Percentiles rank a stretch among this genome's conserved stretches.
Evolutionary conservation across 345 rosid genomes (phyloP).

Genomic region (Cochlearia excelsa): DNA sequence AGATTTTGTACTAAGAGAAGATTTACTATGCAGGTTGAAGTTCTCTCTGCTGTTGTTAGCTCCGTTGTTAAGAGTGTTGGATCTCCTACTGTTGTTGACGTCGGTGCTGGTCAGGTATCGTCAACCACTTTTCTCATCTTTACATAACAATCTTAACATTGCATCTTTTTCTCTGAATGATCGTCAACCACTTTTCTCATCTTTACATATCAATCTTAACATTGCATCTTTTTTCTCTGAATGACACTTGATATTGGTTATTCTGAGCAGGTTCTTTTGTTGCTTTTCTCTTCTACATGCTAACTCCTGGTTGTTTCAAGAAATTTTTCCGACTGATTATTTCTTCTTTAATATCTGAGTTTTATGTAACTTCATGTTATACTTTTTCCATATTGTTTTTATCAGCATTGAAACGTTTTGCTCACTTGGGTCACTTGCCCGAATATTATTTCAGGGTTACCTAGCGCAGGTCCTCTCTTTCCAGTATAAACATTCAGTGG

Average conservation of each 20-base stretch:
- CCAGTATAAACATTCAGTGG: constrained; percentile 69
- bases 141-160: constrained; percentile 9
- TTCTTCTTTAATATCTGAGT: constrained; percentile 4
- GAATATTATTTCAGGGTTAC: constrained; percentile 58
- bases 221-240: not conserved
- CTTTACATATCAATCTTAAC: not conserved
- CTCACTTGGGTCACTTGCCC: constrained; percentile 24
- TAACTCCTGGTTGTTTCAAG: not conserved
- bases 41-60: constrained; percentile 75
- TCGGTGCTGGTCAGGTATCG: constrained; percentile 91
- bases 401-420: constrained; percentile 14
- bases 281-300: constrained; percentile 1
- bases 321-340: not conserved
- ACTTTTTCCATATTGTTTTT: not conserved
- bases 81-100: constrained; percentile 67
- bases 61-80: constrained; percentile 51
- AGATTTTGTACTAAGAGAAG: no score
- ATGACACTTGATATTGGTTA: not conserved
- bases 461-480: constrained; percentile 92
- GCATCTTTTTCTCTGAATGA: not conserved
- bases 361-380: not conserved
- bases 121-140: constrained; percentile 7
- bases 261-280: not conserved
- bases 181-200: constrained; percentile 12
- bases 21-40: constrained; percentile 58